Conservation (phyloP, 2,329 filamentous ascomycete genomes). For the Monilinia aucupariae region DNA sequence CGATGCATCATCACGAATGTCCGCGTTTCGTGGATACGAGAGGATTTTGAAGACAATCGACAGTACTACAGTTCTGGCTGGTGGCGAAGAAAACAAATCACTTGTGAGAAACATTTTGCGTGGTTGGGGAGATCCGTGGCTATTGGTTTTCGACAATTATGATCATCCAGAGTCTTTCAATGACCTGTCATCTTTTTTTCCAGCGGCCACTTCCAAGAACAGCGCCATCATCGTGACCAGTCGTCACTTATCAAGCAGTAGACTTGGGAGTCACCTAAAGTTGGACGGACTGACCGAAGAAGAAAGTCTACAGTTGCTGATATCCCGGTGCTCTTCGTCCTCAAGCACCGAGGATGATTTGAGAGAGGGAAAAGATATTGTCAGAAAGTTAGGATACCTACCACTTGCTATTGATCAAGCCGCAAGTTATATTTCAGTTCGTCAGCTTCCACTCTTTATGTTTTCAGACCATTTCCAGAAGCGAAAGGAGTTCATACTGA, state of each 20-base stretch:
- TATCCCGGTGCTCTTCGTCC: not conserved
- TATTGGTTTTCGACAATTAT: slow-evolving; percentile 29
- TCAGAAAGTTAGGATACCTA: slow-evolving; percentile 21
- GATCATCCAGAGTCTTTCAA: slow-evolving; percentile 21
- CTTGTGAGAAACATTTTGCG: slow-evolving; percentile 16
- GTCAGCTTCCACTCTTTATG: slow-evolving; percentile 15
- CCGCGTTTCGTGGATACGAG: slow-evolving; percentile 18
- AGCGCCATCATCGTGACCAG: slow-evolving; percentile 19
- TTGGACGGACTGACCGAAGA: slow-evolving; percentile 13
- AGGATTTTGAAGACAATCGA: slow-evolving; percentile 19
- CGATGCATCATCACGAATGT: slow-evolving; percentile 20
- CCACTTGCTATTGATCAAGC: slow-evolving; percentile 30
- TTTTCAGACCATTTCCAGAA: slow-evolving; percentile 21
- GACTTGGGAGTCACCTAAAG: slow-evolving; percentile 9
- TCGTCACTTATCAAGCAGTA: slow-evolving; percentile 16
- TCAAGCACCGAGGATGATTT: not conserved
- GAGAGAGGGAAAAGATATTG: slow-evolving; percentile 7
- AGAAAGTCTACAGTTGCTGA: slow-evolving; percentile 17
- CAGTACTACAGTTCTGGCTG: slow-evolving; percentile 1
- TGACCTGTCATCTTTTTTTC: slow-evolving; percentile 9
- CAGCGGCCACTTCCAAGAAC: not conserved
- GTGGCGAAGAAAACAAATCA: slow-evolving; percentile 4
- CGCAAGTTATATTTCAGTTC: slow-evolving; percentile 24
- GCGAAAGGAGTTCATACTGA: slow-evolving; percentile 17
- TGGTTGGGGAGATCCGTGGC: slow-evolving; percentile 19